Conservation (phyloP, 352 stramenopile genomes). For the Globisporangium nodosum region DNA sequence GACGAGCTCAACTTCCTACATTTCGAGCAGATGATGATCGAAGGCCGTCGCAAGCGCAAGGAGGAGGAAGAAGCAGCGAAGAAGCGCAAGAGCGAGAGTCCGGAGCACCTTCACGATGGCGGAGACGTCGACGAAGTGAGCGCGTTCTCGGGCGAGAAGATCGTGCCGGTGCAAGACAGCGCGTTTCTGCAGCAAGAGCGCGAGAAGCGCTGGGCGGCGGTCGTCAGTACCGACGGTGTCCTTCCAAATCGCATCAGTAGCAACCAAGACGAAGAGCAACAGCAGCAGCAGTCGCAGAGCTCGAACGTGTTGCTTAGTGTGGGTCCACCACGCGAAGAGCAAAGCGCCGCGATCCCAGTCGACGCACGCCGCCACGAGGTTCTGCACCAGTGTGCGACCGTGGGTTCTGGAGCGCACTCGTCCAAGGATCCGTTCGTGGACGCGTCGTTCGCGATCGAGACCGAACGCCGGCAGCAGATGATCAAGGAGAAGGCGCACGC, state of each 20-base stretch:
- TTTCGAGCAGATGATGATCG: conserved; percentile 87
- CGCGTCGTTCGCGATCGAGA: conserved; percentile 25
- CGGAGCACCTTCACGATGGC: conserved; percentile 12
- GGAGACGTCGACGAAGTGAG: conserved; percentile 35
- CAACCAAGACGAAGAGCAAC: conserved; percentile 1
- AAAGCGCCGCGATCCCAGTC: conserved; percentile 30
- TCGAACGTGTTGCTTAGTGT: not conserved
- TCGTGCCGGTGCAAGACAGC: conserved; percentile 56
- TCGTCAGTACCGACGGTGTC: conserved; percentile 39
- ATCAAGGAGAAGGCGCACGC: conserved; percentile 9
- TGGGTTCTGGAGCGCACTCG: conserved; percentile 30
- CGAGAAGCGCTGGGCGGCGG: conserved; percentile 55
- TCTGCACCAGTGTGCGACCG: conserved; percentile 69
- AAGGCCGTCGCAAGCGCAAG: conserved; percentile 47
- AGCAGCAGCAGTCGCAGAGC: not conserved
- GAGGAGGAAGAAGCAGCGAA: conserved; percentile 34
- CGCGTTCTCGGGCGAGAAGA: conserved; percentile 66
- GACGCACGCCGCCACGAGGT: conserved; percentile 45
- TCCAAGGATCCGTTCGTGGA: conserved; percentile 48
- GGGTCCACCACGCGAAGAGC: not conserved
- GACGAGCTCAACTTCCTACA: conserved; percentile 84
- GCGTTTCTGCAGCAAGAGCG: conserved; percentile 53
- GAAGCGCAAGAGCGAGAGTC: conserved; percentile 11
- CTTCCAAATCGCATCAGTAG: conserved; percentile 8
- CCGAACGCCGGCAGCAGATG: conserved; percentile 1